A percentile compares a stretch with the other conserved stretches of the same genome.
Conservation (phyloP, 306 rosid genomes). For the Quercus engelmannii region DNA sequence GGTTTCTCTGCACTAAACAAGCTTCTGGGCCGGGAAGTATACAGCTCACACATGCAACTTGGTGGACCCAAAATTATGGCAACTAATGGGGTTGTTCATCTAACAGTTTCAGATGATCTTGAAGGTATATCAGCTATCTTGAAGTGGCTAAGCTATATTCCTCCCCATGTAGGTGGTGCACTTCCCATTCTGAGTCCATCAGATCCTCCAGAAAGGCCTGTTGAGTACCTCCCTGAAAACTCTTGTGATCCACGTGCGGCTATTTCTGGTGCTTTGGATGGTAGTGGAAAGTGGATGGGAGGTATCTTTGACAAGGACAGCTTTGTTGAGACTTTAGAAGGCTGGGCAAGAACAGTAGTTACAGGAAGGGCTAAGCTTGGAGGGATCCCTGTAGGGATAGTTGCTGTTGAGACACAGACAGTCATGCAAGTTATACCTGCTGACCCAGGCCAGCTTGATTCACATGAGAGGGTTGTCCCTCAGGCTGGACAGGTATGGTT, state of each 20-base stretch:
- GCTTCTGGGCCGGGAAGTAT: conserved; percentile 97
- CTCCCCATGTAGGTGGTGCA: conserved; percentile 71
- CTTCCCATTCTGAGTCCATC: conserved; percentile 77
- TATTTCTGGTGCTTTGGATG: conserved; percentile 59
- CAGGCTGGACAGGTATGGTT: conserved; percentile 99
- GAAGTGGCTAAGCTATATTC: conserved; percentile 96
- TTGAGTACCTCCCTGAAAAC: conserved; percentile 84
- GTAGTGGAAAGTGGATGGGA: conserved; percentile 80
- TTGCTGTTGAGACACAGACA: conserved; percentile 96
- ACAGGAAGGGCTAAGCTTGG: conserved; percentile 99
- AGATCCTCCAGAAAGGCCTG: conserved; percentile 89
- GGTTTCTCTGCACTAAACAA: conserved; percentile 97
- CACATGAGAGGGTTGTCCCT: conserved; percentile 95
- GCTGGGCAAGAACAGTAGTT: conserved; percentile 98
- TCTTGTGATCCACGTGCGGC: conserved; percentile 98
- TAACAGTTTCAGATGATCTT: conserved; percentile 91
- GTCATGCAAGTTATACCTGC: conserved; percentile 98
- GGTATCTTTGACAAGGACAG: conserved; percentile 96
- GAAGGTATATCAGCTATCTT: conserved; percentile 92
- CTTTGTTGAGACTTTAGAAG: conserved; percentile 95
- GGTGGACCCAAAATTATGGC: conserved; percentile 99
- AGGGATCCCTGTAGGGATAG: conserved; percentile 94
- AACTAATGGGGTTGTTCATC: conserved; percentile 98
- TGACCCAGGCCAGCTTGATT: conserved; percentile 99
- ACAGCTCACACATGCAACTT: conserved; percentile 99